Percentiles rank a stretch among this genome's conserved stretches.
Evolutionary conservation across 2,329 filamentous ascomycete species (phyloP).

Genomic region (Colletotrichum godetiae): DNA sequence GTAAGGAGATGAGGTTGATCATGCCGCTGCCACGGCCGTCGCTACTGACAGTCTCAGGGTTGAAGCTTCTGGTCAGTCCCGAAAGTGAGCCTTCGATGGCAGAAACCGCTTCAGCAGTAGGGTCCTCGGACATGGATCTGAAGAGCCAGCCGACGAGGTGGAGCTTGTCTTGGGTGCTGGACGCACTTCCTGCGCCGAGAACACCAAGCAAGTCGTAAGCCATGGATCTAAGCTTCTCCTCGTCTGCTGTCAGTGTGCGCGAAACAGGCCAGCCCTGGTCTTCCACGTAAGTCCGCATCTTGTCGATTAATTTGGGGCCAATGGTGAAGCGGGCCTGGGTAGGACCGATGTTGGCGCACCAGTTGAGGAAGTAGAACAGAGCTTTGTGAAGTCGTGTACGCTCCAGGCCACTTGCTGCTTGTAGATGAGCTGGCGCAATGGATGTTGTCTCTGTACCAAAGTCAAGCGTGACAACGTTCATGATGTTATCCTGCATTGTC

Average conservation of each 20-base stretch:
- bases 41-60: slow-evolving; percentile 44
- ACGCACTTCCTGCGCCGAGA: slow-evolving; percentile 73
- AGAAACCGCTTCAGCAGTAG: slow-evolving; percentile 79
- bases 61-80: slow-evolving; percentile 68
- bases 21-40: slow-evolving; percentile 33
- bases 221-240: slow-evolving; percentile 71
- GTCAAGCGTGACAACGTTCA: slow-evolving; percentile 76
- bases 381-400: slow-evolving; percentile 83
- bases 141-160: slow-evolving; percentile 81
- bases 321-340: slow-evolving; percentile 70
- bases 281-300: slow-evolving; percentile 79
- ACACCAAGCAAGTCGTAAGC: slow-evolving; percentile 94
- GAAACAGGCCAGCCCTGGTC: slow-evolving; percentile 85
- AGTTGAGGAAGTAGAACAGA: slow-evolving; percentile 87
- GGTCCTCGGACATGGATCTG: slow-evolving; percentile 82
- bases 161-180: slow-evolving; percentile 64
- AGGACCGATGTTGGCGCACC: slow-evolving; percentile 81
- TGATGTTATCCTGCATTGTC: slow-evolving; percentile 74
- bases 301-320: slow-evolving; percentile 74
- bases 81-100: slow-evolving; percentile 92
- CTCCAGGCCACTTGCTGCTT: slow-evolving; percentile 72
- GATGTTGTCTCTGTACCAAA: slow-evolving; percentile 48
- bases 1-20: slow-evolving; percentile 59
- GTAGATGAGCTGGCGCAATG: slow-evolving; percentile 40
- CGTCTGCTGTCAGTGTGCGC: slow-evolving; percentile 65